These are phyloP conservation scores for Mycena kentingensis DNA, from an alignment of 768 basidiomycete species.

Conservation along the genomic window DNA sequence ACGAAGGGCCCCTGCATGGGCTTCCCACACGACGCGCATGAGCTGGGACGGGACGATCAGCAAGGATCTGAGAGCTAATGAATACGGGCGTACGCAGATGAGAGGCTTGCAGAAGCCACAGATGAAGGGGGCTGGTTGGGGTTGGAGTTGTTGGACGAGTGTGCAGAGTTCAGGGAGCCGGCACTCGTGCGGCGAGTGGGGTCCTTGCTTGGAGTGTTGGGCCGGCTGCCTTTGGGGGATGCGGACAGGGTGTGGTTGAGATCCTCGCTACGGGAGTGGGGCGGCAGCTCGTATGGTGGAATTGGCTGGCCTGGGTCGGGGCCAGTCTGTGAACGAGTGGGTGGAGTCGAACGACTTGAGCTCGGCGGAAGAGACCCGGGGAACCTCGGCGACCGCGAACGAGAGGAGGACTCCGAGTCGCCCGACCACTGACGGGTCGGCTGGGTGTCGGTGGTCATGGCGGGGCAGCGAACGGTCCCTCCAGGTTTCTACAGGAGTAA, in stretches of 20 bases:
- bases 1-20: constrained; percentile 96
- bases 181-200: constrained; percentile 48
- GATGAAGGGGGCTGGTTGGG: constrained; percentile 58
- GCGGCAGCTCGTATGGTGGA: constrained; percentile 18
- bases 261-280: constrained; percentile 72
- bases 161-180: constrained; percentile 54
- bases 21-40: constrained; percentile 77
- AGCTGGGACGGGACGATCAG: constrained; percentile 48
- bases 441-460: constrained; percentile 20
- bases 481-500: constrained; percentile 4
- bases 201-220: constrained; percentile 50
- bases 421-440: constrained; percentile 6
- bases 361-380: neutral
- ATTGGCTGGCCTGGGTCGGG: constrained; percentile 11
- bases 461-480: too few species aligned
- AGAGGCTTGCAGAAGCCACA: constrained; percentile 51
- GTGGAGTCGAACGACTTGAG: constrained; percentile 16
- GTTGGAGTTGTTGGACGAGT: constrained; percentile 51
- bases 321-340: constrained; percentile 14
- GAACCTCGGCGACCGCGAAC: neutral
- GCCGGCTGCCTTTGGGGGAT: too few species aligned
- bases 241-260: constrained; percentile 69
- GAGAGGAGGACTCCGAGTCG: neutral
- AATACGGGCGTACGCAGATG: constrained; percentile 37
- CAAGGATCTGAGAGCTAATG: constrained; percentile 16